Conservation (phyloP, 345 rosid genomes). For the Hibiscus mutabilis region DNA sequence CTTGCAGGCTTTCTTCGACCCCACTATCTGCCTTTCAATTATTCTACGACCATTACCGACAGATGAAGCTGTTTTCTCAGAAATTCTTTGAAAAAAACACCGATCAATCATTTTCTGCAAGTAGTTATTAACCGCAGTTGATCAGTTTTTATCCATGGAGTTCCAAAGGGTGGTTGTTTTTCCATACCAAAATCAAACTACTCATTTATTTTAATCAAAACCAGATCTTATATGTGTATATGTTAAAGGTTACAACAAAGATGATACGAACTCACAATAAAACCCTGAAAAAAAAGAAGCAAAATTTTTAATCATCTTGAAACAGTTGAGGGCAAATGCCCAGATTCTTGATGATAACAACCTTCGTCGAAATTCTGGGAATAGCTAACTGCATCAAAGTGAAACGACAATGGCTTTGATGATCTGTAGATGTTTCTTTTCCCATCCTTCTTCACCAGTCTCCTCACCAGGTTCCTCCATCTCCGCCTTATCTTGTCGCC, state of each 20-base stretch:
- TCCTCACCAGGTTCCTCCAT: slow-evolving; percentile 45
- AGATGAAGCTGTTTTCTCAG: not conserved
- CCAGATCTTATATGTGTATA: not conserved
- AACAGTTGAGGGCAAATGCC: slow-evolving; percentile 9
- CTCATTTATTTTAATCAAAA: not conserved
- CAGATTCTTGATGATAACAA: slow-evolving; percentile 20
- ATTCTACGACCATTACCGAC: not conserved
- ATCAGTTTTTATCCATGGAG: not conserved
- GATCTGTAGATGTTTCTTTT: slow-evolving; percentile 34
- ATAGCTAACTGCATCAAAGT: slow-evolving; percentile 71
- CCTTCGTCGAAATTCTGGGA: slow-evolving; percentile 76
- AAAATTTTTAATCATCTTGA: slow-evolving; percentile 14
- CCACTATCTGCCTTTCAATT: slow-evolving; percentile 5
- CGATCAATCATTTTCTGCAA: not conserved
- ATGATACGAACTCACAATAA: not conserved
- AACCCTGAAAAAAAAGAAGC: not conserved
- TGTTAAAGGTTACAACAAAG: not conserved
- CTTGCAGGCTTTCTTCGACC: not conserved
- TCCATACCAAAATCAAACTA: not conserved
- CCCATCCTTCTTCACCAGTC: slow-evolving; percentile 32
- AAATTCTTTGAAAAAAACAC: not conserved
- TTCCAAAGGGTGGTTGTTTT: no score
- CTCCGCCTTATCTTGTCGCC: slow-evolving; percentile 20
- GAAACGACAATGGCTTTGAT: slow-evolving; percentile 47
- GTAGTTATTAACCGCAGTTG: not conserved